Percentiles rank a stretch among this genome's conserved stretches.
Conservation (phyloP, 208 protist species). For the Perkinsela sp. region DNA sequence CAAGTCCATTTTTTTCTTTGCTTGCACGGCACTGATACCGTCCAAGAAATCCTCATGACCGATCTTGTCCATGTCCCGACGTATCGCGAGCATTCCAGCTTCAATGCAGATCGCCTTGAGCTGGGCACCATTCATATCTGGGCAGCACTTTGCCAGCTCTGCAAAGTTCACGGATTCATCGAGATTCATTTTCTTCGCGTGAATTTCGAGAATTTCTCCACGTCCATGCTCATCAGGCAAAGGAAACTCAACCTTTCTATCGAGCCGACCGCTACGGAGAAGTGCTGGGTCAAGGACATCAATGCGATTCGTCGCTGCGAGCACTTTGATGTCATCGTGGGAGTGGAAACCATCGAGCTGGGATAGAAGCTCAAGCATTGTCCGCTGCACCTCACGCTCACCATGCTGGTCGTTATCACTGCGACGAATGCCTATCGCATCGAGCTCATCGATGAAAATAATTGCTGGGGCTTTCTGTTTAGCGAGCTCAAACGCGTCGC, state of each 20-base stretch:
- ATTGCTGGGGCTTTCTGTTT: slow-evolving; percentile 97
- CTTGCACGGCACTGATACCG: slow-evolving; percentile 83
- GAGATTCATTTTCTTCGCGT: slow-evolving; percentile 95
- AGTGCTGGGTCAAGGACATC: slow-evolving; percentile 99
- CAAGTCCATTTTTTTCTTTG: slow-evolving; percentile 95
- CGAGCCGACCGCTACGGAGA: slow-evolving; percentile 89
- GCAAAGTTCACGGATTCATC: slow-evolving; percentile 89
- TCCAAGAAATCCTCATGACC: slow-evolving; percentile 98
- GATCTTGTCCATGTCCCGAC: slow-evolving; percentile 59
- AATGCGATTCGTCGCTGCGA: slow-evolving; percentile 97
- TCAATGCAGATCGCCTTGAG: slow-evolving; percentile 99
- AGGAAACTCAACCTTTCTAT: slow-evolving; percentile 98
- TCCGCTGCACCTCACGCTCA: slow-evolving; percentile 93
- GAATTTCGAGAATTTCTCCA: slow-evolving; percentile 93
- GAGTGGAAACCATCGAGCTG: slow-evolving; percentile 97
- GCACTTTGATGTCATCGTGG: slow-evolving; percentile 93
- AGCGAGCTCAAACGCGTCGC: slow-evolving; percentile 97
- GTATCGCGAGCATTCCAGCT: slow-evolving; percentile 96
- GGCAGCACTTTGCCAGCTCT: slow-evolving; percentile 89
- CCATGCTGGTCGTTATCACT: slow-evolving; percentile 83
- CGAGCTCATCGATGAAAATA: slow-evolving; percentile 99
- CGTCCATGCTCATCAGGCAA: slow-evolving; percentile 92
- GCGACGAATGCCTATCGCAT: slow-evolving; percentile 95
- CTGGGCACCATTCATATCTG: slow-evolving; percentile 99
- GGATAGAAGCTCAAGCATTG: slow-evolving; percentile 99